These are phyloP conservation scores for Colletotrichum siamense DNA, from an alignment of 2,329 filamentous ascomycete species.

Conservation along the genomic window DNA sequence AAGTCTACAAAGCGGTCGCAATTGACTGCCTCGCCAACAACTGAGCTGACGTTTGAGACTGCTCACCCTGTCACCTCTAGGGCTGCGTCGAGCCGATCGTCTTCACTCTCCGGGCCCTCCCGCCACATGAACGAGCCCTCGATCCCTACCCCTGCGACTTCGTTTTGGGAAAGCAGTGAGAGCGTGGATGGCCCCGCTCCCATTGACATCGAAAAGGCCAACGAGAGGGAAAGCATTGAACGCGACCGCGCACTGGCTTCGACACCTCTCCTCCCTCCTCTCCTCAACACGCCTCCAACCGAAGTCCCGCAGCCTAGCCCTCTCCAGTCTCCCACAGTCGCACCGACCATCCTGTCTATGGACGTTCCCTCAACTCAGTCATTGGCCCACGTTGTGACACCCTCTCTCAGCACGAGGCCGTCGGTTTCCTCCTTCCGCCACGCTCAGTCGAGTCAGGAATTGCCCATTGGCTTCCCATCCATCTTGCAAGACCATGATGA, in stretches of 20 bases:
- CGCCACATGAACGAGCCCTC: slow-evolving; percentile 56
- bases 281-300: slow-evolving; percentile 67
- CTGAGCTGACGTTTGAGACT: slow-evolving; percentile 84
- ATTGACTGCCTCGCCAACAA: slow-evolving; percentile 66
- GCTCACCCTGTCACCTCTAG: slow-evolving; percentile 65
- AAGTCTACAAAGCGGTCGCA: slow-evolving; percentile 50
- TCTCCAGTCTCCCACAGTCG: slow-evolving; percentile 84
- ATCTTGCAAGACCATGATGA: slow-evolving; percentile 75
- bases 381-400: slow-evolving; percentile 59
- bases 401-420: slow-evolving; percentile 67
- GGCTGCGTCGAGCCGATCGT: slow-evolving; percentile 77
- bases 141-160: slow-evolving; percentile 65
- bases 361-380: slow-evolving; percentile 46
- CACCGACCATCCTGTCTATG: slow-evolving; percentile 54
- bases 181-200: slow-evolving; percentile 54
- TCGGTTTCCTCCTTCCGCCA: slow-evolving; percentile 67
- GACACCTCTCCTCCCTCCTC: slow-evolving; percentile 84
- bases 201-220: slow-evolving; percentile 59
- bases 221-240: slow-evolving; percentile 55
- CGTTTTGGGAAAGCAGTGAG: slow-evolving; percentile 65
- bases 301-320: slow-evolving; percentile 74
- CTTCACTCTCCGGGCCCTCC: slow-evolving; percentile 72
- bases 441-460: slow-evolving; percentile 40
- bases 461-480: slow-evolving; percentile 62
- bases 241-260: slow-evolving; percentile 69